Base-by-base conservation (phyloP, 306 rosid genomes). In the Malus domestica region DNA sequence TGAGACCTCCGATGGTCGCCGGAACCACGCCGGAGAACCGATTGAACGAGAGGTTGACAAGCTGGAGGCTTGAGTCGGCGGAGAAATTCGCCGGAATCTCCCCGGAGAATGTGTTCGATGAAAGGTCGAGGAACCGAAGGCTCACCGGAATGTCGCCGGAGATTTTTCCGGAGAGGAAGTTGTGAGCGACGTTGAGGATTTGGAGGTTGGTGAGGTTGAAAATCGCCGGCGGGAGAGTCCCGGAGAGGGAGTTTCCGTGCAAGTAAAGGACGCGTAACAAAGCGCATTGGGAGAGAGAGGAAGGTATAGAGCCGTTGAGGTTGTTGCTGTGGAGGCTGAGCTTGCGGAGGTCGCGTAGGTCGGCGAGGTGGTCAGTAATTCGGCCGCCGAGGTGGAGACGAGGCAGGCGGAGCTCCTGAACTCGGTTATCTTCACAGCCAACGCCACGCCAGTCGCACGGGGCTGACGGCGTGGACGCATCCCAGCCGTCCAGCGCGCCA, bases 401-500 rank as follows among this genome's bases (percentile, higher is more conserved):
- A 33, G 97, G 94, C 27, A 89, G 58, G 1, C 85, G 86, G 52
- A 92, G 91, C 8, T 87, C 85, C 46, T 62, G 80, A 29, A 92
- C 97, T 80, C 83, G 85, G 83, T 73, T 78, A 35, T 83, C 65
- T 76, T 4, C 78, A 71, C 97, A 92, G 18, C 79, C 46, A 49
- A 89, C 81, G 79, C 97, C 94, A 18, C 78, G 87, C 93, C 94
- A 93, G 83, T 93, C 97, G 67, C 94, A 89, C 25, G 93, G 97
- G 14, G 97, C 92, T 3, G 86, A 78, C 0, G 91, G 84, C 8
- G 91, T 80, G 75, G 93, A 70, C 1, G 93, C 55, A 64, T 84
- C 88, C 97, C 94, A 93, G 4, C 83, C 77, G 68, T 84, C 86
- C 15, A 93, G 61, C 23, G 85, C 80, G 42, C 90, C 92, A 0